Conservation (phyloP, 371 early-diverging fungal genomes). For the Mortierella polycephala region DNA sequence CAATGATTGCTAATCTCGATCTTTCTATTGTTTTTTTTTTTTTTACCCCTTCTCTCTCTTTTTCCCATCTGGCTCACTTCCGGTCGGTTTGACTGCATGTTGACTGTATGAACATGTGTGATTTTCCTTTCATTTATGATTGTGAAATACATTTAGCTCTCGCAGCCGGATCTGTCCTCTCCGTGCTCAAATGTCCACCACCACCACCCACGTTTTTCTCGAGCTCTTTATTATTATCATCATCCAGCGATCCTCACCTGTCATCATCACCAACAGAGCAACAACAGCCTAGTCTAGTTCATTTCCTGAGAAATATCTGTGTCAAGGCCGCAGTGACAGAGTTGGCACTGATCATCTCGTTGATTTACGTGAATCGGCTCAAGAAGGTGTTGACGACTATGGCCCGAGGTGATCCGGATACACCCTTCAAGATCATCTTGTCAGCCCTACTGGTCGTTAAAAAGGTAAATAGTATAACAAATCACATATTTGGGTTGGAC, state of each 20-base stretch:
- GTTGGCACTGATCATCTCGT: conserved; percentile 65
- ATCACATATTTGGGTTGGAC: no score
- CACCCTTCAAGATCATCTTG: conserved; percentile 80
- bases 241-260: not conserved
- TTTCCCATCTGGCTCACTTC: not conserved
- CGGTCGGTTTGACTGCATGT: not conserved
- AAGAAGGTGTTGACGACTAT: conserved; percentile 68
- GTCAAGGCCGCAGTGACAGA: conserved; percentile 42
- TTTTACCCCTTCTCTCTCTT: no score
- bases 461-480: conserved; percentile 52
- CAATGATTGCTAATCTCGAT: no score
- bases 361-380: conserved; percentile 82
- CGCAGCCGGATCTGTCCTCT: conserved; percentile 43
- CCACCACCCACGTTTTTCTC: conserved; percentile 26
- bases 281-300: conserved; percentile 17
- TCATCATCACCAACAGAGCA: conserved; percentile 4
- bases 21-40: no score
- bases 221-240: conserved; percentile 15
- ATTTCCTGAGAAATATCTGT: conserved; percentile 40
- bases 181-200: conserved; percentile 48
- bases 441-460: conserved; percentile 77
- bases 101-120: not conserved
- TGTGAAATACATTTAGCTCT: conserved; percentile 23
- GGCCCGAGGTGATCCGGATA: conserved; percentile 78
- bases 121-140: not conserved